Evolutionary conservation across 805 yeast genomes (phyloP).

Genomic region (Kodamaea kakaduensis): DNA sequence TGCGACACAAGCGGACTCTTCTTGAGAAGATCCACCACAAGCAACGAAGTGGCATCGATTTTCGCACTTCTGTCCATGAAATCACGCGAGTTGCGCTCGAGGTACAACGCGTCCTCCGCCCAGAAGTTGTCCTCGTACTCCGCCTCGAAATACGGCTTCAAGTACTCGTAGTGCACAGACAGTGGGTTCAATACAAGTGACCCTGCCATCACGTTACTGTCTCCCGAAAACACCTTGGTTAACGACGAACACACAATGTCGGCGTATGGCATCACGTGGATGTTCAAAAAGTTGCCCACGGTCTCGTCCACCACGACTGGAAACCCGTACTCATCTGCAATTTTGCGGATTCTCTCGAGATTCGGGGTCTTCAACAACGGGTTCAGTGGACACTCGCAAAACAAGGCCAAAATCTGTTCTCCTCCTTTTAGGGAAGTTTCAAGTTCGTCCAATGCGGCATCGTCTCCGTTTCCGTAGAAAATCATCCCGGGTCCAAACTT

Average conservation of each 20-base stretch:
- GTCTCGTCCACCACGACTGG: conserved; percentile 91
- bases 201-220: conserved; percentile 95
- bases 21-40: conserved; percentile 51
- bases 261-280: conserved; percentile 75
- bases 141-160: conserved; percentile 48
- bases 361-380: conserved; percentile 89
- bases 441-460: conserved; percentile 58
- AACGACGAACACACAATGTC: conserved; percentile 84
- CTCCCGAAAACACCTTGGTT: conserved; percentile 92
- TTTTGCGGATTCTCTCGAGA: conserved; percentile 54
- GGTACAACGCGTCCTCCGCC: conserved; percentile 90
- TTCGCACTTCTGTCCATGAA: conserved; percentile 58
- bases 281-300: conserved; percentile 83
- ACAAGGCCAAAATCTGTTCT: conserved; percentile 70
- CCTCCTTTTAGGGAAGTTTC: conserved; percentile 53
- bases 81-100: conserved; percentile 93
- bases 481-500: conserved; percentile 92
- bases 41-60: conserved; percentile 54
- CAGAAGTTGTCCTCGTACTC: conserved; percentile 72
- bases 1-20: conserved; percentile 52
- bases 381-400: conserved; percentile 93
- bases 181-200: conserved; percentile 73
- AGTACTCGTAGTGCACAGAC: conserved; percentile 44
- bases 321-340: conserved; percentile 69
- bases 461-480: conserved; percentile 83